Evolutionary conservation across 768 basidiomycete species (phyloP), one percentile per base, ranked within the genome.

Genomic region (Leucosporidium scottii): DNA sequence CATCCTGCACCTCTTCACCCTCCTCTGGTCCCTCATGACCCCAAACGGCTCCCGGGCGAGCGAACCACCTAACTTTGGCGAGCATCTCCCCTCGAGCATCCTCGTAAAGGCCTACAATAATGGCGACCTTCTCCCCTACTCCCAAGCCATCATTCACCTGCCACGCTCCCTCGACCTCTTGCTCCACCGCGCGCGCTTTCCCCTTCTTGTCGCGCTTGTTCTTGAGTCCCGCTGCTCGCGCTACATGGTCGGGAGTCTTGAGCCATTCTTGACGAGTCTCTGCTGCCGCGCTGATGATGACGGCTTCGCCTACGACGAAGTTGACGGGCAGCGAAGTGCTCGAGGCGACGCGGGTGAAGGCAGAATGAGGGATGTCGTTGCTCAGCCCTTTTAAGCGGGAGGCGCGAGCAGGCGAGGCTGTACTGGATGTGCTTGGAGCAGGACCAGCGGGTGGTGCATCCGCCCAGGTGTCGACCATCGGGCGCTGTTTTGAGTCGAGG

Each of bases 41-140:
- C 71, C 71, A 72, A 0, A 73, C 68, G 0, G 65, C 59, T 1
- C 65, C 62, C 1, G 66, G 64, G 7, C 68, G n/a, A 0, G 66
- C 72, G 18, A 73, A 70, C 69, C 69, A 73, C 30, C 72, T n/a
- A 12, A 73, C 64, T 20, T 44, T 39, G 5, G 67, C 71, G 39
- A 50, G 50, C 64, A 62, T 71, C 44, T 21, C 48, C n/a, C 67
- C 64, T 54, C 57, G 47, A 15, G 53, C 66, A 49, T 72, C 71
- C 61, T 74, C 71, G 30, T 53, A 70, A 59, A 70, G 48, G 10
- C 67, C 28, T 21, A 64, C 67, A 34, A 70, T 68, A 56, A 70
- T 64, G 13, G 55, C 74, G 12, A 66, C 74, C 65, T 70, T 70
- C 59, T 68, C 71, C 2, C 50, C 62, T 3, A 31, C 30, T 28